These are phyloP conservation scores for Magnusiomyces sp. DNA, from an alignment of 1,139 yeast species.

Conservation along the genomic window DNA sequence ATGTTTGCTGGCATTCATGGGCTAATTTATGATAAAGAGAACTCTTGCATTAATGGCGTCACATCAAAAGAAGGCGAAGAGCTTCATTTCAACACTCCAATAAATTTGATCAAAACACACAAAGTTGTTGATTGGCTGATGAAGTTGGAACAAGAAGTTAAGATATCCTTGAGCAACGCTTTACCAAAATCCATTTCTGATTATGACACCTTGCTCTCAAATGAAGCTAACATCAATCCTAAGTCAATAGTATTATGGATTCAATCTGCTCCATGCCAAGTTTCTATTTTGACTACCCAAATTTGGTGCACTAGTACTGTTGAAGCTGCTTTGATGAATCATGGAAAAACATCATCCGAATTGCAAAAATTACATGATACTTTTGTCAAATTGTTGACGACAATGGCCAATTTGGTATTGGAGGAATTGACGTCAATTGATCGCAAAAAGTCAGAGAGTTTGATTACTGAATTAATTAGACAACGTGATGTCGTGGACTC, in stretches of 20 bases:
- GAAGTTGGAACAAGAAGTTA: slow-evolving; percentile 47
- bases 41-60: slow-evolving; percentile 40
- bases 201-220: slow-evolving; percentile 17
- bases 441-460: slow-evolving; percentile 47
- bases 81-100: slow-evolving; percentile 38
- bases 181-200: slow-evolving; percentile 28
- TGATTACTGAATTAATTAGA: slow-evolving; percentile 62
- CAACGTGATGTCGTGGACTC: slow-evolving; percentile 40
- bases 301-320: slow-evolving; percentile 44
- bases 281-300: slow-evolving; percentile 49
- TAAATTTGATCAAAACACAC: slow-evolving; percentile 39
- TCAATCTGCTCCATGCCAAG: slow-evolving; percentile 47
- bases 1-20: slow-evolving; percentile 61
- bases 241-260: slow-evolving; percentile 29
- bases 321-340: slow-evolving; percentile 29
- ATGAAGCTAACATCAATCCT: slow-evolving; percentile 11
- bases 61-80: slow-evolving; percentile 58
- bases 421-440: slow-evolving; percentile 29
- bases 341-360: neutral
- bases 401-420: slow-evolving; percentile 30
- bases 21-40: slow-evolving; percentile 36
- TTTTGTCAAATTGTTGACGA: slow-evolving; percentile 20
- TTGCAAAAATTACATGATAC: slow-evolving; percentile 15
- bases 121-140: slow-evolving; percentile 57
- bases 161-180: slow-evolving; percentile 36